Percentiles rank a stretch among this genome's conserved stretches.
These are phyloP conservation scores for Hanseniaspora uvarum DNA, from an alignment of 1,139 yeast genomes.

Conservation along the genomic window DNA sequence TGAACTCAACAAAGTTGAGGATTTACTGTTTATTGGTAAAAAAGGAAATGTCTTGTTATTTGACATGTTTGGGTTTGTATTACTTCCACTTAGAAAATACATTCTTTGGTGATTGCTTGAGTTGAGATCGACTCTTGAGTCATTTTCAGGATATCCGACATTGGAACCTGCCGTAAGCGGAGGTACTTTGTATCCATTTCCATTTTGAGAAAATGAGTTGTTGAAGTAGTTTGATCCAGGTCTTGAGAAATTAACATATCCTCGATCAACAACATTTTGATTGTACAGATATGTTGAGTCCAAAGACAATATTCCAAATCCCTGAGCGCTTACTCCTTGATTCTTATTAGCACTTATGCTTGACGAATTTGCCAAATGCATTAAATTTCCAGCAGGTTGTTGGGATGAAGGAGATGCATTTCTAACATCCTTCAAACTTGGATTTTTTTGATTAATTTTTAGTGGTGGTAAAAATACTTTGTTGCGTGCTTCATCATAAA, in stretches of 20 bases:
- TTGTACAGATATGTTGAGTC: background rate
- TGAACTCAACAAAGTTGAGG: background rate
- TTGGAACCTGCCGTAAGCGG: slow-evolving; percentile 2
- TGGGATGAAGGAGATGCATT: background rate
- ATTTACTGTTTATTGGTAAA: background rate
- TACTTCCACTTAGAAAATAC: background rate
- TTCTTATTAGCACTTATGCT: background rate
- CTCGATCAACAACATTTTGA: background rate
- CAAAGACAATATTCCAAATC: background rate
- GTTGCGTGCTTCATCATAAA: background rate
- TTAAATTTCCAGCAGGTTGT: background rate
- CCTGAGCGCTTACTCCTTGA: background rate
- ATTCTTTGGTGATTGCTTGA: background rate
- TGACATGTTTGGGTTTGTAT: no score
- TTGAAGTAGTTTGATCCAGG: background rate
- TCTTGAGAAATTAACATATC: background rate
- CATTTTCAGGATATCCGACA: background rate
- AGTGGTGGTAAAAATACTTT: background rate
- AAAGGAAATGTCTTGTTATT: background rate
- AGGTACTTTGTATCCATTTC: background rate
- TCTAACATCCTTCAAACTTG: background rate
- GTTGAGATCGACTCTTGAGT: background rate
- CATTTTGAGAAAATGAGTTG: background rate
- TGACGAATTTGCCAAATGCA: background rate
- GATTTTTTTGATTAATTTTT: background rate